Evolutionary conservation across 306 rosid species (phyloP), one percentile per base, ranked within the genome.

Genomic region (Hylodesmum podocarpum): DNA sequence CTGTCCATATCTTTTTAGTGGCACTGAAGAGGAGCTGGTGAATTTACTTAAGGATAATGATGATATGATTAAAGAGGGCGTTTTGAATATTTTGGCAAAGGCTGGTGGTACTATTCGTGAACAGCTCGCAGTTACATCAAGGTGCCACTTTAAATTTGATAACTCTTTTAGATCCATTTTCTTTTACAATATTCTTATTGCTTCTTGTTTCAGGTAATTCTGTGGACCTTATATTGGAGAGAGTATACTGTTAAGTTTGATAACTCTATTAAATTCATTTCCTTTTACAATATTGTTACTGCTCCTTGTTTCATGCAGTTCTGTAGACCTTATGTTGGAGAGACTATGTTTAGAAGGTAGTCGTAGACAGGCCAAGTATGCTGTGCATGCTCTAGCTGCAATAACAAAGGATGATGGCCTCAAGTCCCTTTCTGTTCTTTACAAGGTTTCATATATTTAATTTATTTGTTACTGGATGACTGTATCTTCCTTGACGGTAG

Each of bases 361-460:
- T 86, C 86, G 97, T 81, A 86, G 88, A 80, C 99, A 95, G 89
- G 97, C 99, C 70, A 95, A 95, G 87, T 95, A 95, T 88, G 99
- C 97, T 55, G 97, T 95, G 40, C 99, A 95, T 80, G 97, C 99
- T 29, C 83, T 95, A 50, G 99, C 98, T 54, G 93, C 99, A 27
- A 95, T 95, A 76, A 95, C 99, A 81, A 95, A 92, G 80, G 99
- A 95, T 69, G 99, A 95, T 75, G 99, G 99, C 83, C 97, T 95
- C 61, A 95, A 95, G 86, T 90, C 97, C 65, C 99, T 95, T 44
- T 95, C 99, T 84, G 97, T 95, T 87, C 81, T 95, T 22, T 95
- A 92, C 83, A 95, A 95, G 99, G 99, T 95, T 82, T 71, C 43
- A 41, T 83, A 61, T 62, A 64, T 57, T 81, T 62, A 68, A 67